Percentiles rank a stretch among this genome's conserved stretches.
Evolutionary conservation across 1,284 basidiomycete genomes (phyloP).

Genomic region (Lentinus polychrous): DNA sequence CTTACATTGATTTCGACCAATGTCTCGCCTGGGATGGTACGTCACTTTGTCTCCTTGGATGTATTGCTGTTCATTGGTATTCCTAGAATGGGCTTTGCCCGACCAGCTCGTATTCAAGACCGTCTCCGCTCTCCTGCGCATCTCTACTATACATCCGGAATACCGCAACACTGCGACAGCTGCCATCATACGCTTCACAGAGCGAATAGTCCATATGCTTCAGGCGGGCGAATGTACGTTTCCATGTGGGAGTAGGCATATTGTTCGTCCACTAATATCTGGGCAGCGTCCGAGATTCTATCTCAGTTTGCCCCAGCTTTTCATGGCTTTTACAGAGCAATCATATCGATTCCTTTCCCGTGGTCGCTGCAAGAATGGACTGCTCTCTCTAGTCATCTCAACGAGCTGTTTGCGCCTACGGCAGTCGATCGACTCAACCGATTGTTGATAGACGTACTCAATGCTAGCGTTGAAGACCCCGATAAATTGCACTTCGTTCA

Average conservation of each 20-base stretch:
- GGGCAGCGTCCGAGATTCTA: slow-evolving; percentile 55
- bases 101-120: slow-evolving; percentile 77
- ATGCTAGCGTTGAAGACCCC: slow-evolving; percentile 37
- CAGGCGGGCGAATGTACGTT: slow-evolving; percentile 43
- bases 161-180: slow-evolving; percentile 41
- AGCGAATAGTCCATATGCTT: slow-evolving; percentile 50
- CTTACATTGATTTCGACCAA: slow-evolving; percentile 68
- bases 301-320: slow-evolving; percentile 76
- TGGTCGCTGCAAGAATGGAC: slow-evolving; percentile 72
- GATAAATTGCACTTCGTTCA: slow-evolving; percentile 54
- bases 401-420: slow-evolving; percentile 49
- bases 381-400: slow-evolving; percentile 46
- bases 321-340: slow-evolving; percentile 83
- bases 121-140: slow-evolving; percentile 63
- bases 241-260: slow-evolving; percentile 18
- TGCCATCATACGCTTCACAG: slow-evolving; percentile 57
- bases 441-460: slow-evolving; percentile 54
- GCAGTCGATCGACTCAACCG: slow-evolving; percentile 66
- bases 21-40: slow-evolving; percentile 72
- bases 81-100: slow-evolving; percentile 69
- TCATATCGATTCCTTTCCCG: slow-evolving; percentile 69
- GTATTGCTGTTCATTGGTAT: neutral
- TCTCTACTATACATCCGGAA: slow-evolving; percentile 48
- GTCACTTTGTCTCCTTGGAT: slow-evolving; percentile 10
- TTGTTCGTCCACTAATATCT: neutral